Percentiles rank a stretch among this genome's conserved stretches.
These are phyloP conservation scores for Exophiala alcalophila DNA, from an alignment of 2,329 filamentous ascomycete genomes.

Conservation along the genomic window DNA sequence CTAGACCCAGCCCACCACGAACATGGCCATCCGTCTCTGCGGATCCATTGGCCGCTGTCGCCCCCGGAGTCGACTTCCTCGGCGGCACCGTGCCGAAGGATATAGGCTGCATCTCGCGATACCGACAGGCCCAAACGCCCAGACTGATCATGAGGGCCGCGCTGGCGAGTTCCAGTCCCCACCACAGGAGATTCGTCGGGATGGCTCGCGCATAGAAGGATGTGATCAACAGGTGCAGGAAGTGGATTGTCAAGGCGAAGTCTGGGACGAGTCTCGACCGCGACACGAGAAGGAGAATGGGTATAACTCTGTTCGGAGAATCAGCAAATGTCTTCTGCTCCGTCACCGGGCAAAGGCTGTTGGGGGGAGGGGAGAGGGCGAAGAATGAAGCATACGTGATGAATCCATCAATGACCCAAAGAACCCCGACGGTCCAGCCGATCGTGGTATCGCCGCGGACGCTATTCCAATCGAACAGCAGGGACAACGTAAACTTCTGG, in stretches of 20 bases:
- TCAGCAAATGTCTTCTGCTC: no score
- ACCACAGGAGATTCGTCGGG: slow-evolving; percentile 82
- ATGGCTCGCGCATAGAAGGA: slow-evolving; percentile 74
- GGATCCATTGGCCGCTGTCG: slow-evolving; percentile 15
- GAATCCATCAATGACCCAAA: slow-evolving; percentile 65
- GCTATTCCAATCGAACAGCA: slow-evolving; percentile 63
- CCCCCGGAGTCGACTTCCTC: slow-evolving; percentile 15
- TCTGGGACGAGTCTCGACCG: slow-evolving; percentile 93
- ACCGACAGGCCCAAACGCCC: slow-evolving; percentile 87
- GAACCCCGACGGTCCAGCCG: slow-evolving; percentile 66
- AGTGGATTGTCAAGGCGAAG: slow-evolving; percentile 85
- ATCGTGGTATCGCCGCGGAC: slow-evolving; percentile 65
- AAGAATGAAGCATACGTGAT: slow-evolving; percentile 63
- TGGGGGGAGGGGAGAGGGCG: not conserved
- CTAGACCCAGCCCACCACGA: slow-evolving; percentile 29
- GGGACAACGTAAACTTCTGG: slow-evolving; percentile 54
- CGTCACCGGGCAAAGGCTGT: not conserved
- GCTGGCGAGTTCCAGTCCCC: slow-evolving; percentile 64
- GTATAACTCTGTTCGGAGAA: slow-evolving; percentile 62
- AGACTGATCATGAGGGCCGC: slow-evolving; percentile 64
- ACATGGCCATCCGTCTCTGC: slow-evolving; percentile 41
- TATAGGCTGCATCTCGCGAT: slow-evolving; percentile 84
- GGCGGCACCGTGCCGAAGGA: slow-evolving; percentile 64
- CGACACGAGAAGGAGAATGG: slow-evolving; percentile 76
- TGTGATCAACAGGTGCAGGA: slow-evolving; percentile 74